These are phyloP conservation scores for Neurospora sp. DNA, from an alignment of 495 filamentous ascomycete genomes.

Conservation along the genomic window DNA sequence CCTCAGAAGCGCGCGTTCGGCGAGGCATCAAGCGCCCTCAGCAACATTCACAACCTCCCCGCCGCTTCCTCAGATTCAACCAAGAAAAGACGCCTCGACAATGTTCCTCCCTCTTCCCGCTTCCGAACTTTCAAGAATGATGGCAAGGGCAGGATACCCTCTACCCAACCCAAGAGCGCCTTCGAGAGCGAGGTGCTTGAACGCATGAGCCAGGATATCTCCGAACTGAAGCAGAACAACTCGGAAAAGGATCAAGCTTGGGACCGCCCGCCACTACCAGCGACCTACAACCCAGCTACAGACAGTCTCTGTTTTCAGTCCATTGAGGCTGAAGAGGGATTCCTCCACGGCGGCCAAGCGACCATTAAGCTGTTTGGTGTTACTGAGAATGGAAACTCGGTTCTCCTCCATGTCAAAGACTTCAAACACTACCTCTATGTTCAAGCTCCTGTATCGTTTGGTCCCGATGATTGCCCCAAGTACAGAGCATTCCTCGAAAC, in stretches of 20 bases:
- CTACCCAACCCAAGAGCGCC: conserved; percentile 77
- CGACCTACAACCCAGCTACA: conserved; percentile 54
- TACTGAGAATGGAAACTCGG: conserved; percentile 91
- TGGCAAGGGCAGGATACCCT: conserved; percentile 52
- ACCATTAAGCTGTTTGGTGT: conserved; percentile 89
- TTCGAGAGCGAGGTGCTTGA: conserved; percentile 93
- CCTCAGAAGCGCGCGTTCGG: conserved; percentile 45
- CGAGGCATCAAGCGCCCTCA: conserved; percentile 38
- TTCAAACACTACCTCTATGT: conserved; percentile 97
- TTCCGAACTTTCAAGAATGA: conserved; percentile 51
- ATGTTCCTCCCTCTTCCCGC: conserved; percentile 33
- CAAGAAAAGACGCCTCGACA: conserved; percentile 76
- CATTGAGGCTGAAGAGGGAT: conserved; percentile 90
- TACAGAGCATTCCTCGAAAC: conserved; percentile 71
- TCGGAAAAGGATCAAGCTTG: conserved; percentile 92
- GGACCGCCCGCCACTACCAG: conserved; percentile 65
- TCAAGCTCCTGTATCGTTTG: conserved; percentile 75
- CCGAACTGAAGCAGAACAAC: conserved; percentile 70
- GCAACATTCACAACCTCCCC: conserved; percentile 33
- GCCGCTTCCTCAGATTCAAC: conserved; percentile 14
- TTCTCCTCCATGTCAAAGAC: conserved; percentile 86
- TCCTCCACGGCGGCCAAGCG: conserved; percentile 56
- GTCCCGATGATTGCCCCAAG: conserved; percentile 58
- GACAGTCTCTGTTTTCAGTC: conserved; percentile 83
- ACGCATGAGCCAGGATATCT: conserved; percentile 88